Conservation (phyloP, 495 filamentous ascomycete species). For the Rostrohypoxylon terebratum region DNA sequence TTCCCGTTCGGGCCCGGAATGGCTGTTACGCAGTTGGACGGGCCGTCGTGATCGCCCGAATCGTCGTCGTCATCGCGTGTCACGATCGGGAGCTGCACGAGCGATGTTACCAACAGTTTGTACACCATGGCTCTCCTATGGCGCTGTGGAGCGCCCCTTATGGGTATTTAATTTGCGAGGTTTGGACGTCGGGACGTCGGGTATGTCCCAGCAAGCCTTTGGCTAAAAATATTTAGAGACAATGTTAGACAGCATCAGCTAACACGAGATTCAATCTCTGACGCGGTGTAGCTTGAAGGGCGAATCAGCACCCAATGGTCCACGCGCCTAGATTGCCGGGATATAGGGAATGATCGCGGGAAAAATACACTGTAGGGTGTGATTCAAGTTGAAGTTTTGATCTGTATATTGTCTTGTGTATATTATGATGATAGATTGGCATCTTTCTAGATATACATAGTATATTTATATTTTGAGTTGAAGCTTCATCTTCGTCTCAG, state of each 20-base stretch:
- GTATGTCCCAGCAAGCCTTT: background rate
- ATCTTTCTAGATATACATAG: background rate
- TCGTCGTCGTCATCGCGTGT: slow-evolving; percentile 21
- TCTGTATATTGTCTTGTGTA: slow-evolving; percentile 8
- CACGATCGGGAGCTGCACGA: slow-evolving; percentile 28
- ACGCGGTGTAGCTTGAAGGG: slow-evolving; percentile 27
- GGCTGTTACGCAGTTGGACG: slow-evolving; percentile 42
- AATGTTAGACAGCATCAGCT: slow-evolving; percentile 9
- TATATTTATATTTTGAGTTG: background rate
- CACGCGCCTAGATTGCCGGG: background rate
- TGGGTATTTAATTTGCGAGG: slow-evolving; percentile 21
- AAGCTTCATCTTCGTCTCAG: background rate
- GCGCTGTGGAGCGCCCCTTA: slow-evolving; percentile 2
- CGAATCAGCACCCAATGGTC: background rate
- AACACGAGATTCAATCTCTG: slow-evolving; percentile 10
- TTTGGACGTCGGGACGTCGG: background rate
- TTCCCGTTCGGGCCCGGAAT: slow-evolving; percentile 57
- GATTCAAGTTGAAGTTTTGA: background rate
- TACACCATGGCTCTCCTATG: slow-evolving; percentile 9
- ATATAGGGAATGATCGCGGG: background rate
- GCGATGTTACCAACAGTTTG: slow-evolving; percentile 10
- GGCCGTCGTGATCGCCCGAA: slow-evolving; percentile 7
- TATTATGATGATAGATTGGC: background rate
- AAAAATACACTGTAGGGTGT: background rate
- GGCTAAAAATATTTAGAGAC: slow-evolving; percentile 24